Base-by-base conservation (phyloP, 805 yeast species). In the Yarrowia sp. region DNA sequence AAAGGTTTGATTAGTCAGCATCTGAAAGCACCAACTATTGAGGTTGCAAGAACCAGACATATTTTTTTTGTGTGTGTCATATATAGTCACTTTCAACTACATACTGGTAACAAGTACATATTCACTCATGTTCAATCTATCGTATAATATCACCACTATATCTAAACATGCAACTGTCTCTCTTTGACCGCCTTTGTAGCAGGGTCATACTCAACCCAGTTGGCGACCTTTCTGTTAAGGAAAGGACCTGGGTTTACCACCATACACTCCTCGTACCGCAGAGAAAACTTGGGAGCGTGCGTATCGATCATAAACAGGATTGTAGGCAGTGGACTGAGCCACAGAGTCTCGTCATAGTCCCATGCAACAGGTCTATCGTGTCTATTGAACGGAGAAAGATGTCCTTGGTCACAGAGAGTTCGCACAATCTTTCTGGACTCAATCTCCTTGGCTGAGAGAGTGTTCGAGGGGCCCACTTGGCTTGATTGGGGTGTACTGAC, bases 341-440 rank as follows among this genome's bases (percentile, higher is more conserved):
- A 82, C 70, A 94, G 79, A 6, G 86, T 79, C 71, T 87, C 87
- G 74, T 91, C 96, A 72, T 84, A 84, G 69, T 87, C 87, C 80
- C 96, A 85, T 20, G 85, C 79, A 0, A 91, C 81, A 0, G 96
- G 90, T 69, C 91, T 83, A 34, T 85, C 78, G 24, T 81, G 77
- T 19, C 80, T 77, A 1, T 86, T 79, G 74, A 93, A 92, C 13
- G 99, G 99, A 39, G 95, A 89, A 55, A 95, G 76, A 74, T 86
- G 89, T 0, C 95, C 95, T 77, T 95, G 99, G 74, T 91, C 97
- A 13, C 95, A 77, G 0, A 95, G 70, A 0, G 98, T 92, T 70
- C 90, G 88, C 17, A 89, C 91, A 2, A 92, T 77, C 73, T 88
- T 72, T n/a, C 79, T 71, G 3, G 79, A 77, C 69, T 78, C 78